phyloP scores from a whole-genome alignment of 805 yeast genomes.

The Pichia scutulata region DNA sequence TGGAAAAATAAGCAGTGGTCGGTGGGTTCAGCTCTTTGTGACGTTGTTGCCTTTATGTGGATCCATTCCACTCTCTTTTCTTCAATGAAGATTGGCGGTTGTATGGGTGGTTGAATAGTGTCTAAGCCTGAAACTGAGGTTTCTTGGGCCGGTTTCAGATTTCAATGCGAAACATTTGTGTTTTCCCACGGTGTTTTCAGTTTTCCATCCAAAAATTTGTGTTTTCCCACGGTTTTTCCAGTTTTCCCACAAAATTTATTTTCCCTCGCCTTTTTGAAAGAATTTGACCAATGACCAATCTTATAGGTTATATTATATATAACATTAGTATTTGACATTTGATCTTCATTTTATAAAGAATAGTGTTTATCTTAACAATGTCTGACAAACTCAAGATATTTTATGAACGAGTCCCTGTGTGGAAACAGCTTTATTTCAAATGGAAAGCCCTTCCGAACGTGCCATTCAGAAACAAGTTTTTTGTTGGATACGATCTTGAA shows the following conservation, averaged over 20 bases:
- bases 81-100: too few relatives aligned
- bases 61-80: too few relatives aligned
- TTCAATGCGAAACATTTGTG: too few relatives aligned
- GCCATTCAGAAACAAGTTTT: constrained; percentile 65
- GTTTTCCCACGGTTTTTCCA: neutral
- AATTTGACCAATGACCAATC: neutral
- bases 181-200: too few relatives aligned
- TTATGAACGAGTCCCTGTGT: constrained; percentile 36
- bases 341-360: neutral
- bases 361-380: neutral
- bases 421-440: constrained; percentile 42
- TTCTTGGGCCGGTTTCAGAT: too few relatives aligned
- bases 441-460: constrained; percentile 56
- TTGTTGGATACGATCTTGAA: constrained; percentile 69
- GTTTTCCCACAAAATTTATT: neutral
- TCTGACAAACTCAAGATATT: constrained; percentile 42
- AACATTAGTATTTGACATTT: too few relatives aligned
- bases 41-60: too few relatives aligned
- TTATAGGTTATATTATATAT: too few relatives aligned
- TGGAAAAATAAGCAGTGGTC: too few relatives aligned
- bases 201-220: neutral
- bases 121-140: too few relatives aligned
- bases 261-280: neutral
- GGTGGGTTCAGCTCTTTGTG: too few relatives aligned
- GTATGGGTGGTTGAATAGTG: too few relatives aligned